Percentiles rank a stretch among this genome's conserved stretches.
These are phyloP conservation scores for Boehmeria nivea DNA, from an alignment of 306 rosid genomes.

Conservation along the genomic window DNA sequence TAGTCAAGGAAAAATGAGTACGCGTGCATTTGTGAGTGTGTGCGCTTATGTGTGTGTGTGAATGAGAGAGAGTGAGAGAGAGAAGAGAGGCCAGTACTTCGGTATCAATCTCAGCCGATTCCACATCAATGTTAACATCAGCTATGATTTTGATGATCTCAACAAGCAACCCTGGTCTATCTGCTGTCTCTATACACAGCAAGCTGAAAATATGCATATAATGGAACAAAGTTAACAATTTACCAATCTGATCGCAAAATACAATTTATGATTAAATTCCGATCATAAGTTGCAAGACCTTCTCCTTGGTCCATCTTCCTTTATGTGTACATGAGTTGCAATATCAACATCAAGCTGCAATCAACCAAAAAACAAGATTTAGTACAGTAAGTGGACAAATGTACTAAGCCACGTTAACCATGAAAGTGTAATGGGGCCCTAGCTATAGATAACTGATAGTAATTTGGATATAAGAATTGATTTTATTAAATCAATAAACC, in stretches of 20 bases:
- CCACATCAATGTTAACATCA: slow-evolving; percentile 87
- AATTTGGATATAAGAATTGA: no score
- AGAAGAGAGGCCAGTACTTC: slow-evolving; percentile 43
- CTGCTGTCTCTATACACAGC: slow-evolving; percentile 86
- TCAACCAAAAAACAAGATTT: slow-evolving; percentile 22
- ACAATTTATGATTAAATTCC: slow-evolving; percentile 1
- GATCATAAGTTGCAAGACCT: slow-evolving; percentile 54
- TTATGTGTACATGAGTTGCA: slow-evolving; percentile 72
- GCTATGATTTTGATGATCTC: slow-evolving; percentile 82
- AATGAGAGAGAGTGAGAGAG: neutral
- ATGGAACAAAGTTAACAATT: slow-evolving; percentile 17
- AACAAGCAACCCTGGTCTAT: slow-evolving; percentile 80
- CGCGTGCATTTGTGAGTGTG: neutral
- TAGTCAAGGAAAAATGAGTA: slow-evolving; percentile 9
- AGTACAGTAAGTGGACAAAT: no score
- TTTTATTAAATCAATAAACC: no score
- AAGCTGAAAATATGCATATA: slow-evolving; percentile 40
- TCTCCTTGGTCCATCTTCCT: slow-evolving; percentile 86
- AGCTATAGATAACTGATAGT: no score
- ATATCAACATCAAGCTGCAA: slow-evolving; percentile 69
- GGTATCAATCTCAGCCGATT: slow-evolving; percentile 90
- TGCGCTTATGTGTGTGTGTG: neutral
- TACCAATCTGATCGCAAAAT: neutral
- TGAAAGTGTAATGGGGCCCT: neutral
- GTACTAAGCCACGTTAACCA: neutral